A percentile compares a stretch with the other conserved stretches of the same genome.
Evolutionary conservation across 2,329 filamentous ascomycete species (phyloP).

Genomic region (Botrytis paeoniae): DNA sequence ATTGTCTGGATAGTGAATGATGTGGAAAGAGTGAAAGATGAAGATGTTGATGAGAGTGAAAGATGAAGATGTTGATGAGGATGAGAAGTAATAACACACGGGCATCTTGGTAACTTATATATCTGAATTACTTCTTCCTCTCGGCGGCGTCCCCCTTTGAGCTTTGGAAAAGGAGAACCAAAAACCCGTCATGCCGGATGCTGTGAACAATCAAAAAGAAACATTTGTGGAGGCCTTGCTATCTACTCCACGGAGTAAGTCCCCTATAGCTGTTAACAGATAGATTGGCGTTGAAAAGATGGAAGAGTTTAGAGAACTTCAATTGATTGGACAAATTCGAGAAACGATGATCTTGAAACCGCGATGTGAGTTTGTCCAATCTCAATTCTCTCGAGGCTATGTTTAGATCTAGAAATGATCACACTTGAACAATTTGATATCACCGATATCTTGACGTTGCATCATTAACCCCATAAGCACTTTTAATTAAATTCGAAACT

Average conservation of each 20-base stretch:
- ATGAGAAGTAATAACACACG: background rate
- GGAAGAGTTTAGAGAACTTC: background rate
- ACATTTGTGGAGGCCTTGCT: background rate
- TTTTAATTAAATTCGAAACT: background rate
- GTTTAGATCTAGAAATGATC: no score
- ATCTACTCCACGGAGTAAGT: background rate
- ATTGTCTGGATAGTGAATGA: background rate
- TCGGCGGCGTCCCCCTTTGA: background rate
- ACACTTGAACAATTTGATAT: background rate
- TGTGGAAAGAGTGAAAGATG: background rate
- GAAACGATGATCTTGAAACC: background rate
- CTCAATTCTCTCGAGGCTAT: background rate
- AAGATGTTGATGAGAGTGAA: constrained; percentile 2
- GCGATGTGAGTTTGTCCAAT: background rate
- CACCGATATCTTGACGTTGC: background rate
- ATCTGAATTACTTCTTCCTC: background rate
- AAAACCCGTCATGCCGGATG: background rate
- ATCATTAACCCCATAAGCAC: background rate
- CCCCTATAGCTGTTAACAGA: background rate
- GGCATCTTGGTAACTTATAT: background rate
- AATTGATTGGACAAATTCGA: background rate
- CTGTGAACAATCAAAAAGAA: constrained; percentile 10
- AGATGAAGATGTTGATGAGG: background rate
- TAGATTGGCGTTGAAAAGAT: background rate
- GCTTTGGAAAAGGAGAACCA: background rate